Evolutionary conservation across 176 grass and related monocot genomes (phyloP).

Genomic region (Bolboschoenus planiculmis): DNA sequence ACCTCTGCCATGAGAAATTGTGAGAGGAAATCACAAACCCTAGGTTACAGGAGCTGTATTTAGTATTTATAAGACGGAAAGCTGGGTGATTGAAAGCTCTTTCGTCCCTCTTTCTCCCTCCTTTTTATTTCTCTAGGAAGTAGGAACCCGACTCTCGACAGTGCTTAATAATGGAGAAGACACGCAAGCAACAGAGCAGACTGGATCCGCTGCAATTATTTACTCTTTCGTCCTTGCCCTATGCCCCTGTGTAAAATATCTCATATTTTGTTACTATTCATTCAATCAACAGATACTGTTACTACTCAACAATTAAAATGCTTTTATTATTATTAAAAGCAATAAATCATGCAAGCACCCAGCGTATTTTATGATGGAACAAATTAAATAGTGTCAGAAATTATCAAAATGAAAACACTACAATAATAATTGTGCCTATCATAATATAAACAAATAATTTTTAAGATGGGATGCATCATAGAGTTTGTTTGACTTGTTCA

Average conservation of each 20-base stretch:
- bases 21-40: background rate
- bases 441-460: too few species aligned
- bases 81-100: background rate
- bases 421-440: too few species aligned
- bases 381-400: background rate
- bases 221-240: background rate
- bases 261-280: background rate
- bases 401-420: background rate
- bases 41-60: background rate
- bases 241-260: background rate
- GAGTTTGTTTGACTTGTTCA: too few species aligned
- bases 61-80: background rate
- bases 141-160: background rate
- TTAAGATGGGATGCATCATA: too few species aligned
- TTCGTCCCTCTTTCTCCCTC: constrained; percentile 7
- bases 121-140: constrained; percentile 12
- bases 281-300: background rate
- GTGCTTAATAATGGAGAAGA: background rate
- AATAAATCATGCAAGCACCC: background rate
- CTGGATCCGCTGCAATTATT: background rate
- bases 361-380: background rate
- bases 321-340: background rate
- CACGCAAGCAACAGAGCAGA: constrained; percentile 15
- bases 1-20: constrained; percentile 44
- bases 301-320: too few species aligned